A percentile compares a stretch with the other conserved stretches of the same genome.
phyloP scores from a whole-genome alignment of 2,329 filamentous ascomycete genomes.

The Trichoderma sp. region DNA sequence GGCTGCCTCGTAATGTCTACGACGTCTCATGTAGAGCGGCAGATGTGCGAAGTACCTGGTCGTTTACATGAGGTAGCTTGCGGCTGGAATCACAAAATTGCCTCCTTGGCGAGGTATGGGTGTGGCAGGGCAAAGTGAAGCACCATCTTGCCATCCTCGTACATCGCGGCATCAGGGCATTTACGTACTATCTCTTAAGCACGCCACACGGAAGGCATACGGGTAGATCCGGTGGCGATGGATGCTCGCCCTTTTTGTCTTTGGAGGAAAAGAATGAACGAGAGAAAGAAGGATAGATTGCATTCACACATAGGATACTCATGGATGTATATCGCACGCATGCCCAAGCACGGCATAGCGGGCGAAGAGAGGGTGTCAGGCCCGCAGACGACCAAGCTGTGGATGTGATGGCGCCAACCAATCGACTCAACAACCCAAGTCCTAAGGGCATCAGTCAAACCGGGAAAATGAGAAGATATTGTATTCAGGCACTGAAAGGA shows the following conservation, averaged over 20 bases:
- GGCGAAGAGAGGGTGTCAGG: constrained; percentile 5
- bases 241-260: no score
- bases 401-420: constrained; percentile 11
- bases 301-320: no score
- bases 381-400: constrained; percentile 8
- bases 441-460: background rate
- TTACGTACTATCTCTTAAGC: no score
- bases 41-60: background rate
- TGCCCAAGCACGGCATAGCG: background rate
- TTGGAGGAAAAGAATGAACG: no score
- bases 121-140: background rate
- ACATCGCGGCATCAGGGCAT: no score
- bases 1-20: background rate
- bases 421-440: no score
- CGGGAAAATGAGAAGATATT: background rate
- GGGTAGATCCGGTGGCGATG: background rate
- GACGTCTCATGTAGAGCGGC: constrained; percentile 18
- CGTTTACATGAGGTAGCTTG: no score
- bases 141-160: no score
- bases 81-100: background rate
- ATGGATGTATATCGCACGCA: background rate
- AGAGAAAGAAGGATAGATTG: no score
- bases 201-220: no score
- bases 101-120: background rate
- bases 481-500: no score